Evolutionary conservation across 106 monocot genomes (phyloP).

Genomic region (Cymbidium sinense): DNA sequence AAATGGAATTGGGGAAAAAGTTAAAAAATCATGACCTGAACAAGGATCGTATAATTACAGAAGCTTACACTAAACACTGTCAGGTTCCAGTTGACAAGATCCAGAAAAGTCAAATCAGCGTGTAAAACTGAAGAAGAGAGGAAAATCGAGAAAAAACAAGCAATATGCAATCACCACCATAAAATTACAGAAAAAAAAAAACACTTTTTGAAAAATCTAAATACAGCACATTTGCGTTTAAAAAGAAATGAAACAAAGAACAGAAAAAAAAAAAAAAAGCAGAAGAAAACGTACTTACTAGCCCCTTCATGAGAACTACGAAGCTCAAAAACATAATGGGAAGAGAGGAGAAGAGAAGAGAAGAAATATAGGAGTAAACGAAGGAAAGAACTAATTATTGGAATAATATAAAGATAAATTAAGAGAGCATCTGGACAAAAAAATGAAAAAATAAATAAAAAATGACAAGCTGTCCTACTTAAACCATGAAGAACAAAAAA

Average conservation of each 20-base stretch:
- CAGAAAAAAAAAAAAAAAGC: not conserved
- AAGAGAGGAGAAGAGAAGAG: not conserved
- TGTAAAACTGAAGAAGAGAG: not conserved
- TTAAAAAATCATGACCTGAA: no score
- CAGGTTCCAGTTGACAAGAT: not conserved
- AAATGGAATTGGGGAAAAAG: no score
- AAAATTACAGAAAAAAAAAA: not conserved
- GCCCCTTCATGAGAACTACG: slow-evolving; percentile 11
- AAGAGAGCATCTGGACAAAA: no score
- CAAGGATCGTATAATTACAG: no score
- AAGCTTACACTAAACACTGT: no score
- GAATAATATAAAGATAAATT: not conserved
- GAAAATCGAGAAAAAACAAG: not conserved
- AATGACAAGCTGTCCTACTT: slow-evolving; percentile 6
- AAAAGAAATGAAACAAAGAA: no score
- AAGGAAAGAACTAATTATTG: slow-evolving; percentile 4
- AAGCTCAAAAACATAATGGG: no score
- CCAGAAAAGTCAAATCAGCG: not conserved
- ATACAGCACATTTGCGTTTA: no score
- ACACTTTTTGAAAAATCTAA: not conserved
- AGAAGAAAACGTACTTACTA: slow-evolving; percentile 28
- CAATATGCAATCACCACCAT: not conserved
- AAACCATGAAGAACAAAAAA: not conserved
- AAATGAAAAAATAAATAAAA: not conserved
- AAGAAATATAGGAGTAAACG: not conserved